Evolutionary conservation across 1,284 basidiomycete species (phyloP), one percentile per base, ranked within the genome.

Genomic region (Ustilago xerochloae): DNA sequence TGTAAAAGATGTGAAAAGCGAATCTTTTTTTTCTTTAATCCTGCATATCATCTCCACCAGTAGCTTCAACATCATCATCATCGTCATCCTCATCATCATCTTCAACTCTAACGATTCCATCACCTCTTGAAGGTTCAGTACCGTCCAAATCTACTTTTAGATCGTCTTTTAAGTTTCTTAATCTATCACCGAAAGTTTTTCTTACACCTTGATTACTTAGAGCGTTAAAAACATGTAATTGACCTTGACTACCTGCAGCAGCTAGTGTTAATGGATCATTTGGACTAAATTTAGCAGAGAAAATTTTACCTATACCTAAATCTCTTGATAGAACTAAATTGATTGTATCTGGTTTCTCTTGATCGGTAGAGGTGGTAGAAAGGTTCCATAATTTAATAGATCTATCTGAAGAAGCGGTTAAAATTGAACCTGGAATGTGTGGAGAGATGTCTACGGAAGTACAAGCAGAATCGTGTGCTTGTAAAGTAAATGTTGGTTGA

Each of bases 251-350:
- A 5, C 97, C 97, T 13, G 92, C 97, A 2, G 93, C 95, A 1
- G 95, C 96, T 46, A 99, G 85, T 1, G 93, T 97, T 54, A 98
- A 89, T 0, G 95, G 92, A 79, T 97, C 93, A 84, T 98, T 94
- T 0, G 97, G 96, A 22, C 93, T 95, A 88, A 93, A 98, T 3
- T 89, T 87, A 0, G 91, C 88, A 1, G 94, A 91, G 85, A 99
- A 99, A 18, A 99, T 91, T 87, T 97, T 97, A 85, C 96, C 96
- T 49, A 97, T 90, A 43, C 93, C 95, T n/a, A 99, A 87, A 85
- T 99, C 95, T 66, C 94, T 87, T 12, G 91, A 91, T 0, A 91
- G 91, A 6, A 94, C 94, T 75, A 99, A 87, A 84, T 91, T 94
- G 81, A 98, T 93, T 6, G 68, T 66, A 2, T 46, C 52, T 4